Percentiles rank a stretch among this genome's conserved stretches.
These are phyloP conservation scores for Emydomyces testavorans DNA, from an alignment of 2,329 filamentous ascomycete genomes.

Conservation along the genomic window DNA sequence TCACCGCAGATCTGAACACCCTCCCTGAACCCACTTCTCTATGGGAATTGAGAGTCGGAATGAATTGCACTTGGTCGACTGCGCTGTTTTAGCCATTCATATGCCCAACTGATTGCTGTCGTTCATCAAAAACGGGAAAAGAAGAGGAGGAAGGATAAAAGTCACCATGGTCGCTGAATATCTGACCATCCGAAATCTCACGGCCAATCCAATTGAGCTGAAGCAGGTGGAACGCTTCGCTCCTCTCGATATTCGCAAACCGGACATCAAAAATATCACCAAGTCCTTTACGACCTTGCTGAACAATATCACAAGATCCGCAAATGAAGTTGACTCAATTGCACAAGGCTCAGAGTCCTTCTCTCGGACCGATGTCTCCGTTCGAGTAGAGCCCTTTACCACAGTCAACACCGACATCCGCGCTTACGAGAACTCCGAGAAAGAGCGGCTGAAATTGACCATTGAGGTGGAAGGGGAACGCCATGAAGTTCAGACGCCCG, in stretches of 20 bases:
- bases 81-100: too few relatives aligned
- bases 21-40: not conserved
- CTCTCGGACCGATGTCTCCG: constrained; percentile 49
- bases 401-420: constrained; percentile 52
- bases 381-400: constrained; percentile 58
- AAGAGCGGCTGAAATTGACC: constrained; percentile 61
- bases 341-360: constrained; percentile 47
- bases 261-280: constrained; percentile 35
- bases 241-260: constrained; percentile 34
- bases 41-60: not conserved
- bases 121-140: too few relatives aligned
- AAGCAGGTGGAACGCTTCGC: constrained; percentile 63
- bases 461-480: constrained; percentile 52
- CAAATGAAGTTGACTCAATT: constrained; percentile 36
- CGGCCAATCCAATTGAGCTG: constrained; percentile 59
- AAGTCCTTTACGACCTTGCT: constrained; percentile 37
- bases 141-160: too few relatives aligned
- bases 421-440: constrained; percentile 44
- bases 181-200: constrained; percentile 27
- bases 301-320: constrained; percentile 30
- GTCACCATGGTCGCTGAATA: constrained; percentile 5
- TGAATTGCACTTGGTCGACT: too few relatives aligned
- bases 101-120: too few relatives aligned
- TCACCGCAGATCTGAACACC: not conserved
- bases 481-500: constrained; percentile 64